Base-by-base conservation (phyloP, 2,329 filamentous ascomycete species). In the Aureobasidium sp. region DNA sequence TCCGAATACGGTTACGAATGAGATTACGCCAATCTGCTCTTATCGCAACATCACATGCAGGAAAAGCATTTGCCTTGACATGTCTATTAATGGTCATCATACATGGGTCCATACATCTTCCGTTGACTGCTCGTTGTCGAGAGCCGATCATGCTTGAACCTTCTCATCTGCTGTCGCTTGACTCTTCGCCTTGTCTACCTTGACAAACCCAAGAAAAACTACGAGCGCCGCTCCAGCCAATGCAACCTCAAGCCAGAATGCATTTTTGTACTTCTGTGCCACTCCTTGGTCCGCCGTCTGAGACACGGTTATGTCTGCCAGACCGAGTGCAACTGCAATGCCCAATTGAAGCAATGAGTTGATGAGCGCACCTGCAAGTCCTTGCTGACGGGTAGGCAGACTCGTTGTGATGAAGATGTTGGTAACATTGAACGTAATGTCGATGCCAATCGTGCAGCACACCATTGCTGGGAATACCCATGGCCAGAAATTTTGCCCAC, bases 331-430 rank as follows among this genome's bases (percentile, higher is more conserved):
- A 57, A 91, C 79, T 0, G 87, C 87, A 68, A 91, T 87, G 11
- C 87, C 87, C 9, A 92, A 78, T 68, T 90, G 88, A 34, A 91
- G 71, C 2, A 90, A 74, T 52, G 83, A 85, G 74, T 89, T 90
- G 68, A 89, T 85, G 49, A 91, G 72, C 0, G 85, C 88, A 1
- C 88, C 87, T 0, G 88, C 89, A 0, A 90, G 77, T 0, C 87
- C 88, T 70, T 93, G 89, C 55, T 85, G 79, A 14, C 82, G 79
- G 5, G 79, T 78, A 0, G 88, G 87, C 65, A 91, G 77, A 15
- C 82, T 83, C 0, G 88, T 91, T 0, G 88, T 91, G 53, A 74
- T 88, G 73, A 89, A 92, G 63, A 92, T 82, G 68, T 88, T 91
- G 20, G 86, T 83, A 1, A 91, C 82, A 69, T 87, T 90, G 75